Evolutionary conservation across 352 stramenopile genomes (phyloP), one percentile per base, ranked within the genome.

Genomic region (Halophytophthora batemanensis): DNA sequence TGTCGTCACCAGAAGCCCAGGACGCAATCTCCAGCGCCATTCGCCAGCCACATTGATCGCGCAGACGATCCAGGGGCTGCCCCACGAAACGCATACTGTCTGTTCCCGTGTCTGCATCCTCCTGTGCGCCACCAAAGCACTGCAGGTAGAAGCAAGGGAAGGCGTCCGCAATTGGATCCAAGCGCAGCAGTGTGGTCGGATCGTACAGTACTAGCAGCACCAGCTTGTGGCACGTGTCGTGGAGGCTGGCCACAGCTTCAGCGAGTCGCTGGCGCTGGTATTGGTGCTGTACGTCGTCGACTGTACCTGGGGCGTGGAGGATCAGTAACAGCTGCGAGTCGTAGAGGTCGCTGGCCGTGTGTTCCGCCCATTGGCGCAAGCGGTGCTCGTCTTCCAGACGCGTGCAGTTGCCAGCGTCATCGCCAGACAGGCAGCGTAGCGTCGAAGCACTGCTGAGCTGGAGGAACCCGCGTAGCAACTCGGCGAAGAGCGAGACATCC

Each of bases 21-120:
- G 43, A 46, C 15, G 84, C 49, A 19, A 87, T 65, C 45, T 87
- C 76, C 35, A 86, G 47, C 25, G 81, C 70, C 37, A 90, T 67
- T n/a, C 65, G 67, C 44, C 73, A 77, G 10, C 79, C 72, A 29
- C 70, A 85, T 36, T 86, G 74, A 14, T 61, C 28, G 17, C 35
- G 50, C 12, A 87, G 59, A 15, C 55, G 67, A 39, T 72, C 34
- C 31, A 90, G 56, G 14, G 79, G 72, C 17, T 57, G 48, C 2
- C 59, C 10, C 1, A 67, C 51, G 14, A 63, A 64, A 19, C 35
- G 41, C 6, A 54, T 39, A 23, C 6, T 56, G 29, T n/a, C 2
- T 40, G 37, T 47, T 7, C 48, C 42, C 55, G 15, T 42, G 34
- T 23, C 37, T 40, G 10, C 33, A 17, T 25, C 44, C n/a, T 39